A percentile compares a stretch with the other conserved stretches of the same genome.
These are phyloP conservation scores for Aureobasidium sp. DNA, from an alignment of 2,329 filamentous ascomycete species.

Conservation along the genomic window DNA sequence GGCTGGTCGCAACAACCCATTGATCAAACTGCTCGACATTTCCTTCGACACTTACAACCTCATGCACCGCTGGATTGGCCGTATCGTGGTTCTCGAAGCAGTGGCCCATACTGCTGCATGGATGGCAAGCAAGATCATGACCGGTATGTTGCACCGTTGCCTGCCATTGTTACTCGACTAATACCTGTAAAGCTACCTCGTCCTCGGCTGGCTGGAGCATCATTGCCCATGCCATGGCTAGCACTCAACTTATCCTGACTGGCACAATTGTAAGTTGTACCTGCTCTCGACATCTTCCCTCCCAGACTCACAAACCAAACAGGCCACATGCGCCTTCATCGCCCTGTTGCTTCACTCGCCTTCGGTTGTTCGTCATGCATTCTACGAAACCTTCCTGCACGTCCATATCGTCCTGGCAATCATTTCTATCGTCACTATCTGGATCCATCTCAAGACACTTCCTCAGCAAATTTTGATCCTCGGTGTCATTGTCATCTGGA, in stretches of 20 bases:
- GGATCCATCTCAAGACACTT: constrained; percentile 55
- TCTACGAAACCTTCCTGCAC: constrained; percentile 71
- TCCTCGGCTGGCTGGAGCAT: constrained; percentile 43
- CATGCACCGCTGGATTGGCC: constrained; percentile 72
- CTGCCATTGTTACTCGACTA: background rate
- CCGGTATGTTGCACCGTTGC: background rate
- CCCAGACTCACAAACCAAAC: constrained; percentile 12
- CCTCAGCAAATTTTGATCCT: constrained; percentile 55
- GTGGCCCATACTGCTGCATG: constrained; percentile 59
- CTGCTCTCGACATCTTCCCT: constrained; percentile 20
- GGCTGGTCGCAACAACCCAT: constrained; percentile 69
- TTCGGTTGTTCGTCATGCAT: constrained; percentile 66
- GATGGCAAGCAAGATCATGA: constrained; percentile 39
- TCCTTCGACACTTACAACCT: constrained; percentile 81
- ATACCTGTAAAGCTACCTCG: background rate
- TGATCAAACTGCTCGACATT: constrained; percentile 64
- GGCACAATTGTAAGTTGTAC: constrained; percentile 52
- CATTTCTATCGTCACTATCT: constrained; percentile 55
- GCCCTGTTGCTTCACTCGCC: constrained; percentile 61
- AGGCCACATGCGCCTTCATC: constrained; percentile 55
- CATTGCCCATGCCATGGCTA: constrained; percentile 34
- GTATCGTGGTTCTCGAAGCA: constrained; percentile 65
- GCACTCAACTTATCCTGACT: constrained; percentile 47
- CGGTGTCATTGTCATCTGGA: constrained; percentile 60
- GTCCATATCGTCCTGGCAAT: constrained; percentile 61